phyloP scores from a whole-genome alignment of 129 eudicot species.

The Pittosporum tobira region DNA sequence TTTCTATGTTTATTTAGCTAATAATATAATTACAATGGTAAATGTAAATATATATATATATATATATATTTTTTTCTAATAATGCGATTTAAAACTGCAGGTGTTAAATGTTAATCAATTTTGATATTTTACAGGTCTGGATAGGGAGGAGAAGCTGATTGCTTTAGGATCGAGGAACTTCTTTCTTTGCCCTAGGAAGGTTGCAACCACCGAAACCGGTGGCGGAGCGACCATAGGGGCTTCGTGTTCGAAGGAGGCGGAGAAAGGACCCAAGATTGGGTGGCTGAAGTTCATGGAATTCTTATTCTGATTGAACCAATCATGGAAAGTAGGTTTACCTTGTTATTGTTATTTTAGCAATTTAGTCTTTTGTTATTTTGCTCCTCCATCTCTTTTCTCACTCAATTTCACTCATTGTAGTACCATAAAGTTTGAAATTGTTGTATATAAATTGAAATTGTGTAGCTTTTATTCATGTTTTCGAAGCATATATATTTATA shows the following conservation, averaged over 20 bases:
- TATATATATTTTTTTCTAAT: not conserved
- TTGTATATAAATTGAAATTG: not conserved
- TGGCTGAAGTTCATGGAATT: constrained; percentile 77
- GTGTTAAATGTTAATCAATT: no score
- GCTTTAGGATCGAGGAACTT: constrained; percentile 80
- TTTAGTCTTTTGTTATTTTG: constrained; percentile 1
- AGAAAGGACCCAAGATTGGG: constrained; percentile 29
- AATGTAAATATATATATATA: not conserved
- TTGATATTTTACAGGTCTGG: constrained; percentile 42
- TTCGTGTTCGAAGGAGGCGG: constrained; percentile 53
- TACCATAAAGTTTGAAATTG: constrained; percentile 18
- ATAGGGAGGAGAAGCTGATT: constrained; percentile 56
- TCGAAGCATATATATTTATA: no score
- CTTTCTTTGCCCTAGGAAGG: constrained; percentile 53
- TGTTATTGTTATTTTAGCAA: constrained; percentile 8
- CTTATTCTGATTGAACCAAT: constrained; percentile 43
- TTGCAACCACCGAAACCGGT: constrained; percentile 1
- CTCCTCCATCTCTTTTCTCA: constrained; percentile 1
- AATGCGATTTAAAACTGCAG: no score
- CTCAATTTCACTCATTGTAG: constrained; percentile 11
- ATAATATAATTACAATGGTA: not conserved
- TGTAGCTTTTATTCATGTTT: no score
- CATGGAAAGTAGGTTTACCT: no score
- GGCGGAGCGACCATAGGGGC: constrained; percentile 11
- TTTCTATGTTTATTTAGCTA: not conserved